Base-by-base conservation (phyloP, 1,284 basidiomycete genomes). In the Sporisorium sorghi region DNA sequence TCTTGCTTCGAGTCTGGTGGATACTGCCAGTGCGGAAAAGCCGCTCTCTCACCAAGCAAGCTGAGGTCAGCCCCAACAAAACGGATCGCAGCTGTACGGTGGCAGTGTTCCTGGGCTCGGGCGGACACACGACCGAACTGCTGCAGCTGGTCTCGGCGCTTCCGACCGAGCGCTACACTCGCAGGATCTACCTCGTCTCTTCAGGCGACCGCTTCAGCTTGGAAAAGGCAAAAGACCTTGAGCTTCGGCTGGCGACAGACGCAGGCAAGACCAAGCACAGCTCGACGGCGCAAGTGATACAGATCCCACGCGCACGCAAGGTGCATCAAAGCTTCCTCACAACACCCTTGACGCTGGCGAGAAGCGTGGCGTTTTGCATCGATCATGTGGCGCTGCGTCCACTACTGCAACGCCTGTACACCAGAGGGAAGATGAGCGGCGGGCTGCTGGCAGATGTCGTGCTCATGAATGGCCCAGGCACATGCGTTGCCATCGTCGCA, bases 401-500 rank as follows among this genome's bases (percentile, higher is more conserved):
- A 0, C 48, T 71, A 0, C 8, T 42, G 11, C 9, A 33, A 28
- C 48, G 30, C 11, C 42, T 17, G 32, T 17, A 19, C 19, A 21
- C 19, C 2, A 21, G 32, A 15, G 43, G 8, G 11, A 5, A 50
- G 24, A 12, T 24, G 43, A 35, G n/a, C 32, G 11, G 39, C n/a
- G 30, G 50, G 0, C 42, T 54, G 15, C 15, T 67, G 79, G 89
- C 90, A 14, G 93, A 97, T 66, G 86, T 94, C 24, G 86, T 99
- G 26, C 85, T 99, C 55, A 85, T 99, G 44, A 99, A 99, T 84
- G 97, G 97, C 7, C 97, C 97, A 0, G 97, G 95, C 10, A 98
- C 96, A 3, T 96, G 93, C 81, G 90, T 96, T 33, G 87, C 92
- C 2, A 87, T 99, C 17, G 93, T 91, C 55, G 67, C 89, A 7